Conservation (phyloP, 345 rosid species). For the Aurinia saxatilis region DNA sequence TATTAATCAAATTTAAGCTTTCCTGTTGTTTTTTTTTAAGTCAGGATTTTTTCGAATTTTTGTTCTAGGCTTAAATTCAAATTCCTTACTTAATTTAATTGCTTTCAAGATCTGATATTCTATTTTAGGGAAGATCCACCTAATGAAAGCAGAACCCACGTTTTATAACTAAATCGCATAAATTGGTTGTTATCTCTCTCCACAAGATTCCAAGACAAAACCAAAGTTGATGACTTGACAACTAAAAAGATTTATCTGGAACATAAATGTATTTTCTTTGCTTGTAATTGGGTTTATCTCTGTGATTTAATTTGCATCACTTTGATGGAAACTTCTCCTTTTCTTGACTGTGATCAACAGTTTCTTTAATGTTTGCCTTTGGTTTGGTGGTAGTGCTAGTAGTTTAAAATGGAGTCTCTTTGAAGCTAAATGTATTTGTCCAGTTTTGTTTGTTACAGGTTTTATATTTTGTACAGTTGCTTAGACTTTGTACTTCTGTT, state of each 20-base stretch:
- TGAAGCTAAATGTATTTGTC: slow-evolving; percentile 52
- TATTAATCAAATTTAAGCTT: background rate
- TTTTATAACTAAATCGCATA: slow-evolving; percentile 4
- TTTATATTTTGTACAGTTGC: slow-evolving; percentile 13
- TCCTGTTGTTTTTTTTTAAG: background rate
- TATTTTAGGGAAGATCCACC: slow-evolving; percentile 18
- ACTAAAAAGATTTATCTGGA: slow-evolving; percentile 13
- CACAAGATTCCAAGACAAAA: slow-evolving; percentile 13
- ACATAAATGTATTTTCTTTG: slow-evolving; percentile 20
- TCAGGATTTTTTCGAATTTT: background rate
- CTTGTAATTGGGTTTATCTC: slow-evolving; percentile 28
- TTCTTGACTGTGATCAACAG: slow-evolving; percentile 10
- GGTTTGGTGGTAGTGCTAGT: slow-evolving; percentile 92
- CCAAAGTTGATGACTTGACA: slow-evolving; percentile 19
- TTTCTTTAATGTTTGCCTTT: slow-evolving; percentile 24
- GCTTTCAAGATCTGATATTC: slow-evolving; percentile 17
- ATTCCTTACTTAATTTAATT: background rate
- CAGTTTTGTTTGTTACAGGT: slow-evolving; percentile 45
- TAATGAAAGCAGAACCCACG: slow-evolving; percentile 15
- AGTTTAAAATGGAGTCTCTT: slow-evolving; percentile 78
- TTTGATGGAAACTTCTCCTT: slow-evolving; percentile 19
- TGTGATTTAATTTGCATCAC: background rate
- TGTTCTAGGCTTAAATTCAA: background rate
- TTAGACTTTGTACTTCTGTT: slow-evolving; percentile 35
- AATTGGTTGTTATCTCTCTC: background rate